Evolutionary conservation across 2,329 filamentous ascomycete genomes (phyloP).

Genomic region (Aspergillus jensenii): DNA sequence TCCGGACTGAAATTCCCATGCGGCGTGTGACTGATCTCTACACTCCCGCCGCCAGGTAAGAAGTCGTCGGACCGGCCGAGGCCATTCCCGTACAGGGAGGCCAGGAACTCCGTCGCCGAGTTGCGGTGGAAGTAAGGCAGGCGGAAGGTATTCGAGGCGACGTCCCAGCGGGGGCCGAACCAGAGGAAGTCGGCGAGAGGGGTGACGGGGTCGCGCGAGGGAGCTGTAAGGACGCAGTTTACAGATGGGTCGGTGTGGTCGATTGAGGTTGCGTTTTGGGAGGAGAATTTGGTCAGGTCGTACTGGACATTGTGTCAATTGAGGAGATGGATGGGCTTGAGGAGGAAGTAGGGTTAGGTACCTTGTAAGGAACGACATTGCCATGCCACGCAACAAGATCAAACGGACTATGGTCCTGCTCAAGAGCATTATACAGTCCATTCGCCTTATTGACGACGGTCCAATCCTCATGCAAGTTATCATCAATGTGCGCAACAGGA

Average conservation of each 20-base stretch:
- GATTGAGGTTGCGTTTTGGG: slow-evolving; percentile 55
- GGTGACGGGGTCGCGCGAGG: slow-evolving; percentile 56
- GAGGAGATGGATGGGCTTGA: not conserved
- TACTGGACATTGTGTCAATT: slow-evolving; percentile 30
- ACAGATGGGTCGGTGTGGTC: slow-evolving; percentile 69
- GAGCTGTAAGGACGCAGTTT: slow-evolving; percentile 57
- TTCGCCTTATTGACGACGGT: slow-evolving; percentile 59
- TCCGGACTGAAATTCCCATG: slow-evolving; percentile 42
- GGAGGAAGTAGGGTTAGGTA: not conserved
- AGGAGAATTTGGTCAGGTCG: slow-evolving; percentile 59
- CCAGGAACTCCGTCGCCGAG: slow-evolving; percentile 62
- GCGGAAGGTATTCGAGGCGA: slow-evolving; percentile 68
- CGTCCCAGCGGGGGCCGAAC: slow-evolving; percentile 71
- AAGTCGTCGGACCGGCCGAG: slow-evolving; percentile 29
- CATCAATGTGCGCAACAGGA: slow-evolving; percentile 57
- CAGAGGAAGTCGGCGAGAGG: slow-evolving; percentile 69
- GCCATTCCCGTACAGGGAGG: slow-evolving; percentile 28
- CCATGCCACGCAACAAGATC: slow-evolving; percentile 69
- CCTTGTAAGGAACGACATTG: slow-evolving; percentile 60
- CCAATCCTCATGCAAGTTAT: slow-evolving; percentile 54
- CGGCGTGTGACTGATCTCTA: slow-evolving; percentile 29
- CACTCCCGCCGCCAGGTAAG: slow-evolving; percentile 27
- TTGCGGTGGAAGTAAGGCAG: slow-evolving; percentile 73
- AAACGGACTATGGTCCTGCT: slow-evolving; percentile 63
- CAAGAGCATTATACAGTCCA: slow-evolving; percentile 56